Conservation (phyloP, 208 protist species). For the Trichomonas tenax region DNA sequence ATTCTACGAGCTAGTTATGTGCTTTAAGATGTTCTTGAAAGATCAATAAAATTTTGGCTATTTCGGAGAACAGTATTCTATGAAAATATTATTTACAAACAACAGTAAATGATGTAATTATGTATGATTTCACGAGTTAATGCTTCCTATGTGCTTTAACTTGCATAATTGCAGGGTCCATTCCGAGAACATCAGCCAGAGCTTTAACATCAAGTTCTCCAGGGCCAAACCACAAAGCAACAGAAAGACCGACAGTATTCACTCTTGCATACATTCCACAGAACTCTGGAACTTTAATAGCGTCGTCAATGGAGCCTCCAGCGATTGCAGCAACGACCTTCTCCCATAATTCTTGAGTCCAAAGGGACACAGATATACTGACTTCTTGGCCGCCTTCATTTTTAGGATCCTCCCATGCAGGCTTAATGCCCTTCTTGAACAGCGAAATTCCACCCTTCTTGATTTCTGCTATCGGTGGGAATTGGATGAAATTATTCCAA, state of each 20-base stretch:
- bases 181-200: background rate
- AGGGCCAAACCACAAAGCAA: background rate
- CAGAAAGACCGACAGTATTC: no score
- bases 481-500: background rate
- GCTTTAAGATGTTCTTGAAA: no score
- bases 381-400: background rate
- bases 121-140: no score
- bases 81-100: no score
- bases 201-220: background rate
- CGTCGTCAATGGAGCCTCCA: background rate
- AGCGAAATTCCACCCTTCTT: background rate
- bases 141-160: no score
- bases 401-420: background rate
- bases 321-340: background rate
- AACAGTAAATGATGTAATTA: no score
- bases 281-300: background rate
- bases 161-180: no score
- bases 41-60: no score
- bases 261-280: background rate
- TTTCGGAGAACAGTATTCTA: no score
- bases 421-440: background rate
- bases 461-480: background rate
- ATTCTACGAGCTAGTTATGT: no score
- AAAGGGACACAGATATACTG: background rate
- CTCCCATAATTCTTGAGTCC: background rate